Conservation (phyloP, 2,329 filamentous ascomycete genomes). For the Pezizomycotina sp. region DNA sequence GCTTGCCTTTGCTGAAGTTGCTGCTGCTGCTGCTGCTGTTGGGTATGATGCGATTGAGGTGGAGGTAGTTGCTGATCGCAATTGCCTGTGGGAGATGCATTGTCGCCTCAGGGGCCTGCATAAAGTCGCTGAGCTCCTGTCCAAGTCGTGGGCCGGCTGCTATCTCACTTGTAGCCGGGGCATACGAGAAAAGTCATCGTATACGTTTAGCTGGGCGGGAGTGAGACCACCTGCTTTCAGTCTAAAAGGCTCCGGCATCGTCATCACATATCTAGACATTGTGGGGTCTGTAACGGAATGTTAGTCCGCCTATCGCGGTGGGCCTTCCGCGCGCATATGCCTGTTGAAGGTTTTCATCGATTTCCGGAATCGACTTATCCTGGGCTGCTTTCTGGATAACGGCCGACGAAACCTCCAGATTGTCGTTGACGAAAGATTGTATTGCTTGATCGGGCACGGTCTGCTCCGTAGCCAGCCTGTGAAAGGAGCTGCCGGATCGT, state of each 20-base stretch:
- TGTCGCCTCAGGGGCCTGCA: conserved; percentile 13
- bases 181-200: conserved; percentile 87
- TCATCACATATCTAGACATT: conserved; percentile 79
- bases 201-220: conserved; percentile 82
- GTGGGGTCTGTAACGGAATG: conserved; percentile 70
- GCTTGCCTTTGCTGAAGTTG: conserved; percentile 26
- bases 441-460: conserved; percentile 87
- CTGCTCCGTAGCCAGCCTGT: conserved; percentile 46
- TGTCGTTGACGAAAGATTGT: conserved; percentile 97
- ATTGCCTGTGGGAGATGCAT: conserved; percentile 14
- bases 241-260: conserved; percentile 86
- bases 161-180: conserved; percentile 39
- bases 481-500: conserved; percentile 71
- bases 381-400: conserved; percentile 94
- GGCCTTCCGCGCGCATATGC: conserved; percentile 63
- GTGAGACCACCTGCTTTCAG: conserved; percentile 71
- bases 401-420: conserved; percentile 79
- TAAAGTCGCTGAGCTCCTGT: conserved; percentile 41
- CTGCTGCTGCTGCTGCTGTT: conserved; percentile 32
- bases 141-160: conserved; percentile 35
- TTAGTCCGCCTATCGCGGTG: conserved; percentile 58
- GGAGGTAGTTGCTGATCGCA: conserved; percentile 45
- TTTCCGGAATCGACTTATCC: conserved; percentile 80
- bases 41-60: conserved; percentile 40
- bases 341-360: conserved; percentile 77